These are phyloP conservation scores for Datisca glomerata DNA, from an alignment of 306 rosid species.

Conservation along the genomic window DNA sequence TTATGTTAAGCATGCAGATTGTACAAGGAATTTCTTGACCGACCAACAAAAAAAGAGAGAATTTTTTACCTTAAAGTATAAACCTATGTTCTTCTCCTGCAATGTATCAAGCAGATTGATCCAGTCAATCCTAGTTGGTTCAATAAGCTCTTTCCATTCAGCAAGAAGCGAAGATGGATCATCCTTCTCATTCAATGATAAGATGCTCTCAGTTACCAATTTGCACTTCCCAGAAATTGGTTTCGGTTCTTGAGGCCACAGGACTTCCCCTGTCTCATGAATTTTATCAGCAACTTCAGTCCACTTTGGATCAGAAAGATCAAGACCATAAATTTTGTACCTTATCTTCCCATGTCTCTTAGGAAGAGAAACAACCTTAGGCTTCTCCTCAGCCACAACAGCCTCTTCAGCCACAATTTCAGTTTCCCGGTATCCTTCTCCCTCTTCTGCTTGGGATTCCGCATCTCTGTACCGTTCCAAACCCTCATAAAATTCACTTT, in stretches of 20 bases:
- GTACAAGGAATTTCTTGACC: background rate
- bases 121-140: constrained; percentile 79
- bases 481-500: constrained; percentile 51
- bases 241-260: constrained; percentile 65
- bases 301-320: constrained; percentile 82
- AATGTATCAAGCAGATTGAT: constrained; percentile 45
- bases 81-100: constrained; percentile 32
- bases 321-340: constrained; percentile 76
- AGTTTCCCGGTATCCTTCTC: constrained; percentile 3
- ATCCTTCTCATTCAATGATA: constrained; percentile 36
- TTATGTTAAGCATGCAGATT: background rate
- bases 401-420: constrained; percentile 13
- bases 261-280: constrained; percentile 46
- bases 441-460: constrained; percentile 19
- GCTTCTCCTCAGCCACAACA: constrained; percentile 19
- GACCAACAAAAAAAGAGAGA: background rate
- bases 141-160: constrained; percentile 68
- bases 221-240: constrained; percentile 59
- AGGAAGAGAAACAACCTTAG: constrained; percentile 51
- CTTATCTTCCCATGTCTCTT: constrained; percentile 67
- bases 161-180: constrained; percentile 40
- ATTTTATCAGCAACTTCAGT: constrained; percentile 51
- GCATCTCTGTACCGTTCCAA: constrained; percentile 42
- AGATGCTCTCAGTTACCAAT: constrained; percentile 40
- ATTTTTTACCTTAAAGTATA: constrained; percentile 57